Conservation (phyloP, 192 early-diverging fungal species). For the Podila clonocystis region DNA sequence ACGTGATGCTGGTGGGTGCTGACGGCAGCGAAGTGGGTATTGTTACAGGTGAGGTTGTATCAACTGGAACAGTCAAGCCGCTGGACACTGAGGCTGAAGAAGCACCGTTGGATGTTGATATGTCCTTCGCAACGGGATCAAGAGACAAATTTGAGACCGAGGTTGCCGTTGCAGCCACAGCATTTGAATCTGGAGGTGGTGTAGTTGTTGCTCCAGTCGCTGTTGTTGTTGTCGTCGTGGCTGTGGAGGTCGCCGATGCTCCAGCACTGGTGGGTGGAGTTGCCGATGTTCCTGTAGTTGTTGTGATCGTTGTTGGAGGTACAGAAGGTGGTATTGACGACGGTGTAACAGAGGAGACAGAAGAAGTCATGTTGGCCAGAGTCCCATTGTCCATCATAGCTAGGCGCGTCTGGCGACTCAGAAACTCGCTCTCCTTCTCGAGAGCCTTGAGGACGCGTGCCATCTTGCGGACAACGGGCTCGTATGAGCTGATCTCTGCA, state of each 20-base stretch:
- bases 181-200: neutral
- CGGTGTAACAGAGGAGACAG: neutral
- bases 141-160: neutral
- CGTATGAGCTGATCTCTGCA: slow-evolving; percentile 84
- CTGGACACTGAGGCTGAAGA: neutral
- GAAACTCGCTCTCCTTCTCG: slow-evolving; percentile 68
- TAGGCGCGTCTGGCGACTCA: slow-evolving; percentile 28
- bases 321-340: neutral
- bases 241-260: neutral
- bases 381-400: slow-evolving; percentile 18
- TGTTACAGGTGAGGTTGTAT: neutral
- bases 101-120: neutral
- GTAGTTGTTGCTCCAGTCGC: neutral
- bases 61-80: neutral
- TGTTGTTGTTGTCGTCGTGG: neutral
- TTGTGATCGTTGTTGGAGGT: neutral
- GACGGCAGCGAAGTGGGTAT: neutral
- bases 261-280: too few relatives aligned
- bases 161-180: neutral
- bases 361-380: neutral
- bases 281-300: neutral
- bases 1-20: slow-evolving; percentile 4
- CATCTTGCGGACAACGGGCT: slow-evolving; percentile 90
- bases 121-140: neutral
- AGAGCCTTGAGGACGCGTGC: slow-evolving; percentile 82